A percentile compares a stretch with the other conserved stretches of the same genome.
These are phyloP conservation scores for Colletotrichum liaoningense DNA, from an alignment of 2,329 filamentous ascomycete genomes.

Conservation along the genomic window DNA sequence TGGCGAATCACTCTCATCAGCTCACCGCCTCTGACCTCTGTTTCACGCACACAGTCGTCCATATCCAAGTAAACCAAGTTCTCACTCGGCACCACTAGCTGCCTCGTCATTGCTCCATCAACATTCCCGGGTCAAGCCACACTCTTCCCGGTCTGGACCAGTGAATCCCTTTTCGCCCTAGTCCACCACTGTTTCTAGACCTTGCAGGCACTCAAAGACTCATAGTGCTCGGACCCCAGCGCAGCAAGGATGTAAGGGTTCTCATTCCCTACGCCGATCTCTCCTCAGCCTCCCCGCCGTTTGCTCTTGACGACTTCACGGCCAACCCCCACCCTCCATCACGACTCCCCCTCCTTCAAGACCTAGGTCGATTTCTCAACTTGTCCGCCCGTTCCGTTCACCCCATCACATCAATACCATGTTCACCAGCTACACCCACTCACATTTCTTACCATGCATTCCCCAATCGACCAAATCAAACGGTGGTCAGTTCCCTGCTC, in stretches of 20 bases:
- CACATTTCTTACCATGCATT: neutral
- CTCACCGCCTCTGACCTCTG: constrained; percentile 17
- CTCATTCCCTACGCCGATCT: constrained; percentile 23
- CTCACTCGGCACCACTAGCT: constrained; percentile 9
- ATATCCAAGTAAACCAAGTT: neutral
- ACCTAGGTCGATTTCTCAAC: constrained; percentile 9
- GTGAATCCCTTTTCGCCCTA: constrained; percentile 9
- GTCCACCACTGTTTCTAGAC: constrained; percentile 12
- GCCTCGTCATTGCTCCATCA: neutral
- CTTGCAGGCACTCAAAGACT: neutral
- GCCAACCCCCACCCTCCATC: constrained; percentile 25
- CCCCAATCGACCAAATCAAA: neutral
- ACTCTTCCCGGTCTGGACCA: constrained; percentile 17
- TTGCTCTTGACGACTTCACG: constrained; percentile 22
- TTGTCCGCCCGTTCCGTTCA: constrained; percentile 14
- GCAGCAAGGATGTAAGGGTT: constrained; percentile 11
- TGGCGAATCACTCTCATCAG: neutral
- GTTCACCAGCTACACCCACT: constrained; percentile 3
- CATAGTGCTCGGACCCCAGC: neutral
- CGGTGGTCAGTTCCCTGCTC: neutral
- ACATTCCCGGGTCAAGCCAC: constrained; percentile 25
- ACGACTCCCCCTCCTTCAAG: constrained; percentile 15
- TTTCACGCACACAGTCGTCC: neutral
- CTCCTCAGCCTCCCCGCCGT: constrained; percentile 25
- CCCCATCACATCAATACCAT: constrained; percentile 14